Evolutionary conservation across 768 basidiomycete species (phyloP).

Genomic region (Lyophyllum atratum): DNA sequence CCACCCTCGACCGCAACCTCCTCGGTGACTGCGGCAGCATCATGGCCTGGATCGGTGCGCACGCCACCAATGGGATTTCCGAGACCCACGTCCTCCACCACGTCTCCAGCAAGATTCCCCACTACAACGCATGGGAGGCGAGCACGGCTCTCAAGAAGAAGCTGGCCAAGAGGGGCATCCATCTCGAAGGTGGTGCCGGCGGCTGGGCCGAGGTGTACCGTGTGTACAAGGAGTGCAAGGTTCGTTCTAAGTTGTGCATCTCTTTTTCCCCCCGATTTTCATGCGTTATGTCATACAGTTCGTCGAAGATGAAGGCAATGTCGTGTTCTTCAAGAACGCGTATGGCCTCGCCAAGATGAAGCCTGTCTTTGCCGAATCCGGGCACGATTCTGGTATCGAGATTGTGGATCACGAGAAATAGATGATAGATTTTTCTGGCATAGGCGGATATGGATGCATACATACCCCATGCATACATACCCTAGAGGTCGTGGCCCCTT

Average conservation of each 20-base stretch:
- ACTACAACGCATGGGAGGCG: slow-evolving; percentile 95
- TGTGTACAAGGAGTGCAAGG: slow-evolving; percentile 79
- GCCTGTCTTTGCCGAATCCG: slow-evolving; percentile 64
- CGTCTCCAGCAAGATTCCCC: slow-evolving; percentile 93
- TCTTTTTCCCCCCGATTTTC: not conserved
- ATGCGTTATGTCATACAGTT: slow-evolving; percentile 45
- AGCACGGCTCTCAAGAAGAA: slow-evolving; percentile 80
- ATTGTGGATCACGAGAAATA: slow-evolving; percentile 44
- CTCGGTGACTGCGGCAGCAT: slow-evolving; percentile 77
- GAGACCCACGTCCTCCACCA: slow-evolving; percentile 95
- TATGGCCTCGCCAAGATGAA: slow-evolving; percentile 72
- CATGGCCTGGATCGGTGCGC: slow-evolving; percentile 84
- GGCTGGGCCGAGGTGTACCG: slow-evolving; percentile 83
- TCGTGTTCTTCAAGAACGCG: slow-evolving; percentile 91
- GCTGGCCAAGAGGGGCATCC: slow-evolving; percentile 61
- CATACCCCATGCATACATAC: slow-evolving; percentile 2
- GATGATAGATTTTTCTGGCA: slow-evolving; percentile 6
- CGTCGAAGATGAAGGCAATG: slow-evolving; percentile 91
- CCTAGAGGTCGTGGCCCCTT: slow-evolving; percentile 11
- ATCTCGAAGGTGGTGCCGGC: slow-evolving; percentile 70
- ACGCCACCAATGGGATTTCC: slow-evolving; percentile 88
- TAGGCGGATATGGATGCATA: not conserved
- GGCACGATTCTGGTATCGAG: slow-evolving; percentile 57
- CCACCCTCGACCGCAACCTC: slow-evolving; percentile 85
- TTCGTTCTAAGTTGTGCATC: slow-evolving; percentile 20